These are phyloP conservation scores for Aspergillus bridgeri DNA, from an alignment of 495 filamentous ascomycete species.

Conservation along the genomic window DNA sequence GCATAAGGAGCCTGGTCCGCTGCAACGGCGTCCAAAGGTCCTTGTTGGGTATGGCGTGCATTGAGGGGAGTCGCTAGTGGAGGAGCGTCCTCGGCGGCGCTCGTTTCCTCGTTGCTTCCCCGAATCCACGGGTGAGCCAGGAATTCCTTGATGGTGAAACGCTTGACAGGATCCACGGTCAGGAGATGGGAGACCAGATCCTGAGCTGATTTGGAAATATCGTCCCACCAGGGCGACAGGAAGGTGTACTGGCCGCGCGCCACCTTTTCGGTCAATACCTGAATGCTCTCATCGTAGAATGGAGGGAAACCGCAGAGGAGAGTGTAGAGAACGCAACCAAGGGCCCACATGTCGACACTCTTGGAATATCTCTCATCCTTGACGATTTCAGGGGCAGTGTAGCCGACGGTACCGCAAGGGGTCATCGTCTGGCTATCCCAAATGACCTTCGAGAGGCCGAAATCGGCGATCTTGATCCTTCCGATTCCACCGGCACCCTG, in stretches of 20 bases:
- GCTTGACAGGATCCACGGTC: slow-evolving; percentile 85
- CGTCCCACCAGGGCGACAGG: slow-evolving; percentile 98
- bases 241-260: slow-evolving; percentile 96
- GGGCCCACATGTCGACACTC: slow-evolving; percentile 98
- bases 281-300: slow-evolving; percentile 98
- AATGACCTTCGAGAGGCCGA: slow-evolving; percentile 94
- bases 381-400: slow-evolving; percentile 98
- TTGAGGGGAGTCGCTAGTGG: slow-evolving; percentile 67
- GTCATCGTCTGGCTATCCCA: slow-evolving; percentile 99
- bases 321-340: slow-evolving; percentile 96
- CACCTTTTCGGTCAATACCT: slow-evolving; percentile 95
- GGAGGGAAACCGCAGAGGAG: slow-evolving; percentile 95
- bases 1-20: slow-evolving; percentile 42
- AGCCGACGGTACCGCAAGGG: slow-evolving; percentile 95
- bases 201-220: slow-evolving; percentile 93
- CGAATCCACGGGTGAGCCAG: slow-evolving; percentile 92
- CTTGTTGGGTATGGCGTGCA: slow-evolving; percentile 47
- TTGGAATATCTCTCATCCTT: slow-evolving; percentile 99
- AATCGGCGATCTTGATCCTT: slow-evolving; percentile 94
- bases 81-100: slow-evolving; percentile 71
- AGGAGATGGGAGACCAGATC: slow-evolving; percentile 90
- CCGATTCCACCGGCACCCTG: slow-evolving; percentile 91
- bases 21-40: slow-evolving; percentile 23
- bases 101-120: slow-evolving; percentile 68
- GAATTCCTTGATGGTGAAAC: slow-evolving; percentile 84